Base-by-base conservation (phyloP, 2,329 filamentous ascomycete species). In the Stemphylium vesicarium region DNA sequence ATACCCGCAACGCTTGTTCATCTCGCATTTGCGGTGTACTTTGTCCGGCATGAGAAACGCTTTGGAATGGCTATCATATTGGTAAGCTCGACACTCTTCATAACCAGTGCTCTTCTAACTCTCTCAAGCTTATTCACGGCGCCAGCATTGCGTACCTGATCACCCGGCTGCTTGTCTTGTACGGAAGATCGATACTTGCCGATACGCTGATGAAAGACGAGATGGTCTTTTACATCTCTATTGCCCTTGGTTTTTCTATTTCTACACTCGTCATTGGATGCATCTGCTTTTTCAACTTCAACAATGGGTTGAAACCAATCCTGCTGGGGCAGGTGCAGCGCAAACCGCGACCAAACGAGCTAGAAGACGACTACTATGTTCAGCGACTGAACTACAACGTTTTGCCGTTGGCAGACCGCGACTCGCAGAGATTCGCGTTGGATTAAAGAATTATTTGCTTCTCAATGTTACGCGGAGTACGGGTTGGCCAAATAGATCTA, bases 251-350 rank as follows among this genome's bases (percentile, higher is more conserved):
- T 4, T 49, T 66, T 4, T 52, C 55, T 10, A 43, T 41, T 0
- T 12, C 46, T 5, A 53, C 60, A 4, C n/a, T 54, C 4, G 11
- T 56, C 44, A 24, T n/a, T 50, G 10, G 57, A 36, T 12, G 47
- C 50, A 2, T 63, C 7, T 69, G 66, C 54, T 36, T 65, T 2
- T 18, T 48, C 7, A 69, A 68, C 18, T 70, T 70, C 33, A 40
- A 50, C 2, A 64, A 68, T 9, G 66, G 66, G 0, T 35, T 70
- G 18, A 59, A 60, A 38, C 64, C 65, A 8, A 40, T 69, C 6
- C 49, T 69, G n/a, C 36, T 48, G 10, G 54, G 16, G 31, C 56
- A 22, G 48, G 46, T 50, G 46, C 50, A 57, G 41, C 59, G 22
- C 24, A 56, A 41, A 29, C 38, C 15, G 15, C 53, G 15, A 29